Percentiles rank a stretch among this genome's conserved stretches.
phyloP scores from a whole-genome alignment of 306 rosid genomes.

The Prinsepia uniflora region DNA sequence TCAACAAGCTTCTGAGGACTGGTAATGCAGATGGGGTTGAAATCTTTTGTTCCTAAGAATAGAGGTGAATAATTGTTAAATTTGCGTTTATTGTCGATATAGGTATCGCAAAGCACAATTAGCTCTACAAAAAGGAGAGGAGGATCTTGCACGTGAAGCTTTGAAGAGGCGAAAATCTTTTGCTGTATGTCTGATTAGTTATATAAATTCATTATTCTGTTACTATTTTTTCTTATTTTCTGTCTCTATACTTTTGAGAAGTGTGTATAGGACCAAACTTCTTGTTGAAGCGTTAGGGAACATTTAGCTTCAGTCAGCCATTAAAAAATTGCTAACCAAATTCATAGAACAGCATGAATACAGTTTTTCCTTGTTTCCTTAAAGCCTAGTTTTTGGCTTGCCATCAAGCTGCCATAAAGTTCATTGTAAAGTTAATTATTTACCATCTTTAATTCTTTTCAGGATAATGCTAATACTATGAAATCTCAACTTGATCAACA shows the following conservation, averaged over 20 bases:
- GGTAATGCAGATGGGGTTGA: conserved; percentile 45
- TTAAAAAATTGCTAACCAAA: neutral
- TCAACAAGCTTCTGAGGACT: conserved; percentile 88
- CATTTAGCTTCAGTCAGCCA: neutral
- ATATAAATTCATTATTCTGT: neutral
- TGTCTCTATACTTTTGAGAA: neutral
- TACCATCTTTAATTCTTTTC: conserved; percentile 28
- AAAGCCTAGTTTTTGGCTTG: neutral
- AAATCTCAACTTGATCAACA: conserved; percentile 96
- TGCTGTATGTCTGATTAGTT: conserved; percentile 46
- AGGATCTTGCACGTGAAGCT: conserved; percentile 98
- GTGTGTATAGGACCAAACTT: neutral
- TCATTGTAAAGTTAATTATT: conserved; percentile 2
- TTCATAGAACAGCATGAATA: neutral
- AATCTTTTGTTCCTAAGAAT: conserved; percentile 16
- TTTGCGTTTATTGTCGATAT: conserved; percentile 21
- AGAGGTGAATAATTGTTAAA: conserved; percentile 13
- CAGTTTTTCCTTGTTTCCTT: neutral
- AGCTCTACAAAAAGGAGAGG: conserved; percentile 90
- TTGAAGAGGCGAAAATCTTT: conserved; percentile 87
- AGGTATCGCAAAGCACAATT: conserved; percentile 94
- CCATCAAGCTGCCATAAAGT: neutral
- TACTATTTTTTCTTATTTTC: neutral
- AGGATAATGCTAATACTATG: conserved; percentile 92
- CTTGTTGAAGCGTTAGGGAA: neutral